A percentile compares a stretch with the other conserved stretches of the same genome.
Conservation (phyloP, 2,329 filamentous ascomycete genomes). For the Aspergillus sp. region DNA sequence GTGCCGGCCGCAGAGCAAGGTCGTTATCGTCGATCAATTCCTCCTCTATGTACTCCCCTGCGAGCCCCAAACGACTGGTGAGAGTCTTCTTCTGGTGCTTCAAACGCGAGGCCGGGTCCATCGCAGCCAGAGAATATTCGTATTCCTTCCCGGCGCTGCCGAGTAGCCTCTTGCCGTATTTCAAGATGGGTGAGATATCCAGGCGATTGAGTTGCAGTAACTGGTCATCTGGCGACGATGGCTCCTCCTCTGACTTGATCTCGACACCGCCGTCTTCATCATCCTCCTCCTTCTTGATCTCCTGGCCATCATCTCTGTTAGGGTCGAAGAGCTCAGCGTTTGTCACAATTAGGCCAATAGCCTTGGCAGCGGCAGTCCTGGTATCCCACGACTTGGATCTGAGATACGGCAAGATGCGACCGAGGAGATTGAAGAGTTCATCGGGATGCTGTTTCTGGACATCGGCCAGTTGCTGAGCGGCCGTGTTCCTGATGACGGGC, state of each 20-base stretch:
- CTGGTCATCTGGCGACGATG: constrained; percentile 39
- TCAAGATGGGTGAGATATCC: constrained; percentile 70
- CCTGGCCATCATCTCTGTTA: constrained; percentile 59
- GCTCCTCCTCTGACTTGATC: constrained; percentile 27
- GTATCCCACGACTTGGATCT: constrained; percentile 97
- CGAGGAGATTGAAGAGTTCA: constrained; percentile 90
- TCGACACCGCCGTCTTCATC: constrained; percentile 40
- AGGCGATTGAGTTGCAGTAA: constrained; percentile 64
- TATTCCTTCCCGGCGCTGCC: constrained; percentile 72
- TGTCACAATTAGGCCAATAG: constrained; percentile 85
- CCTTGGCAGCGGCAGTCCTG: constrained; percentile 82
- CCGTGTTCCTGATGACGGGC: constrained; percentile 88
- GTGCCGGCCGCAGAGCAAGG: constrained; percentile 39
- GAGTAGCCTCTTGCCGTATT: constrained; percentile 71
- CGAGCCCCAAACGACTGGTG: constrained; percentile 67
- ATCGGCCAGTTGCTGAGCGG: constrained; percentile 91
- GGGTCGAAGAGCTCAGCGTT: constrained; percentile 84
- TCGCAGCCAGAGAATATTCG: constrained; percentile 70
- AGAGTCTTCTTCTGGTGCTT: constrained; percentile 86
- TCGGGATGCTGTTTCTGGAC: constrained; percentile 97
- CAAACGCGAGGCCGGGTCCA: constrained; percentile 73
- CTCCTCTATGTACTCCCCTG: constrained; percentile 76
- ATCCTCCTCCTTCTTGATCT: constrained; percentile 42
- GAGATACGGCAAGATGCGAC: constrained; percentile 88
- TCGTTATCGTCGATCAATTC: constrained; percentile 63